These are phyloP conservation scores for Neofusicoccum ribis DNA, from an alignment of 2,329 filamentous ascomycete species.

Conservation along the genomic window DNA sequence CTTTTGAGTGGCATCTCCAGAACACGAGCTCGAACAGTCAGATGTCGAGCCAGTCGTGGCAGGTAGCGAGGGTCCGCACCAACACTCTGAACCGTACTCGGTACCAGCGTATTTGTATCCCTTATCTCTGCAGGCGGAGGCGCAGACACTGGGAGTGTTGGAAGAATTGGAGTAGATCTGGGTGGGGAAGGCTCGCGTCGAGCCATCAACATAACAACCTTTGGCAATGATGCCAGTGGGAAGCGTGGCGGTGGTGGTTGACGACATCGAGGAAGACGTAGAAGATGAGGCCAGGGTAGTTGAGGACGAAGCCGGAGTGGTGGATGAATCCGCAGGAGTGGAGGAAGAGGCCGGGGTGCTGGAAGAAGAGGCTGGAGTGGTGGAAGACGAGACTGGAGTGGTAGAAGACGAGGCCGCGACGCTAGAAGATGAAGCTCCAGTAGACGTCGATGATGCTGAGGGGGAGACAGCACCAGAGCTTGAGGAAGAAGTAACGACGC, in stretches of 20 bases:
- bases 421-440: neutral
- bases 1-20: neutral
- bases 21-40: conserved; percentile 9
- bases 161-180: neutral
- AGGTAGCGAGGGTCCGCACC: conserved; percentile 34
- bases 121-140: conserved; percentile 8
- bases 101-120: conserved; percentile 31
- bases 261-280: neutral
- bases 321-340: neutral
- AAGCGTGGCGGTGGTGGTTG: neutral
- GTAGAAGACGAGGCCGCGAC: no score
- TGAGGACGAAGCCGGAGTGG: neutral
- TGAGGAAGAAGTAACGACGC: neutral
- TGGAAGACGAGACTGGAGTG: neutral
- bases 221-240: conserved; percentile 4
- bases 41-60: neutral
- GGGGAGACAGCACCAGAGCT: neutral
- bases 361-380: neutral
- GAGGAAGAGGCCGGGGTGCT: neutral
- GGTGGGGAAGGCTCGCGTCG: neutral
- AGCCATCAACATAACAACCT: conserved; percentile 3
- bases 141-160: neutral
- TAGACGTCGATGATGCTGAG: neutral
- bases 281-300: neutral
- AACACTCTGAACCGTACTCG: conserved; percentile 34